A percentile compares a stretch with the other conserved stretches of the same genome.
These are phyloP conservation scores for Jaapia argillacea DNA, from an alignment of 768 basidiomycete genomes.

Conservation along the genomic window DNA sequence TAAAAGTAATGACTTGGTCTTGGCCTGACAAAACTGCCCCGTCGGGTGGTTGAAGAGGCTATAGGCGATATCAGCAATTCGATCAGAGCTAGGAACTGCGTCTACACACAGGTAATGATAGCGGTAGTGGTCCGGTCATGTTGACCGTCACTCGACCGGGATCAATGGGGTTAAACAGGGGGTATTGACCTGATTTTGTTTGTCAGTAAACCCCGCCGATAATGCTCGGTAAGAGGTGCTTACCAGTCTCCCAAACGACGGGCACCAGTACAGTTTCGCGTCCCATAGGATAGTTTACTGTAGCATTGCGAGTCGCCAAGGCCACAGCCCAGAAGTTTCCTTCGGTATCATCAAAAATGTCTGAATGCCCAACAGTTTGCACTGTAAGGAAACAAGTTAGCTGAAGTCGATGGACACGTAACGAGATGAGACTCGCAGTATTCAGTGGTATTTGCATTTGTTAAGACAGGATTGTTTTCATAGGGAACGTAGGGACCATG, in stretches of 20 bases:
- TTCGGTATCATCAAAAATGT: slow-evolving; percentile 21
- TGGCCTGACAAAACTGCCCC: slow-evolving; percentile 1
- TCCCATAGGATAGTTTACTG: slow-evolving; percentile 16
- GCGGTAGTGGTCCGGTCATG: slow-evolving; percentile 15
- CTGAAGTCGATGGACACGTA: neutral
- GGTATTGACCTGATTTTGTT: slow-evolving; percentile 13
- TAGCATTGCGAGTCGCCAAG: slow-evolving; percentile 11
- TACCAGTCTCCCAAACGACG: slow-evolving; percentile 18
- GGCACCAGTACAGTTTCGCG: slow-evolving; percentile 26
- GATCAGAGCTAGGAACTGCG: neutral
- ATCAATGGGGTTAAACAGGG: slow-evolving; percentile 14
- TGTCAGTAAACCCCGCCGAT: no score
- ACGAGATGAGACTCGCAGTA: slow-evolving; percentile 1
- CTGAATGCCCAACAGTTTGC: slow-evolving; percentile 29
- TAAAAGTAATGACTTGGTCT: slow-evolving; percentile 15
- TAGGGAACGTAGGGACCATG: slow-evolving; percentile 18
- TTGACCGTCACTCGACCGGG: slow-evolving; percentile 2
- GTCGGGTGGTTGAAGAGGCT: neutral
- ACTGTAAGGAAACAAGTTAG: slow-evolving; percentile 10
- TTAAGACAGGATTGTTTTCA: slow-evolving; percentile 16
- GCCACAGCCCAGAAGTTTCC: slow-evolving; percentile 22
- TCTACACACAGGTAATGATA: slow-evolving; percentile 1
- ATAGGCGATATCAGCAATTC: neutral
- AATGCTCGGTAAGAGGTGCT: neutral
- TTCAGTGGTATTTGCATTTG: slow-evolving; percentile 13